Conservation (phyloP, 441 rosid species). For the Populus tomentosa region DNA sequence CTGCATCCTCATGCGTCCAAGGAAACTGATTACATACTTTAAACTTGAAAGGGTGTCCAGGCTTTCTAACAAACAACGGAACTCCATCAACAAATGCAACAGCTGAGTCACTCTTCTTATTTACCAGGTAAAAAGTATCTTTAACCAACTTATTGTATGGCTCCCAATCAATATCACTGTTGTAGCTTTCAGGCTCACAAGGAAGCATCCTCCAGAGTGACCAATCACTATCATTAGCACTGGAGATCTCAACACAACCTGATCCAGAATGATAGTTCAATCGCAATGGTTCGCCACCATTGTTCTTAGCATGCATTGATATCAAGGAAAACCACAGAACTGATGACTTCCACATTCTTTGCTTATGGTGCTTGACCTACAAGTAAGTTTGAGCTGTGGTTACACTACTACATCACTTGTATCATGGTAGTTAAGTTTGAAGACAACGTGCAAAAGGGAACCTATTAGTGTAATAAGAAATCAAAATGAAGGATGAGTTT, state of each 20-base stretch:
- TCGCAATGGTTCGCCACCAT: conserved; percentile 66
- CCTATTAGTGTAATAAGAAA: background rate
- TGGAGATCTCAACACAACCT: conserved; percentile 66
- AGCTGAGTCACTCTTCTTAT: conserved; percentile 78
- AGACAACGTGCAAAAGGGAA: background rate
- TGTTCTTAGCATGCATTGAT: conserved; percentile 73
- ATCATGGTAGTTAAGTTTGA: conserved; percentile 11
- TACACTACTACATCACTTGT: background rate
- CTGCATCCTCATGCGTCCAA: conserved; percentile 30
- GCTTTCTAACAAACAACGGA: conserved; percentile 87
- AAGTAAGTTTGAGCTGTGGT: conserved; percentile 20
- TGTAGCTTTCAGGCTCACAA: conserved; percentile 51
- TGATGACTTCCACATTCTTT: conserved; percentile 67
- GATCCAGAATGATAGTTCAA: conserved; percentile 64
- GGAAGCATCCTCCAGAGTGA: conserved; percentile 66
- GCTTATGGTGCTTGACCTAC: conserved; percentile 76
- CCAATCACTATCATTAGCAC: conserved; percentile 49
- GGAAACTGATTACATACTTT: conserved; percentile 41
- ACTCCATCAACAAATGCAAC: conserved; percentile 73
- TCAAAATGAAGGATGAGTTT: background rate
- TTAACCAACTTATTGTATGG: conserved; percentile 55
- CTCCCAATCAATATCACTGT: conserved; percentile 63
- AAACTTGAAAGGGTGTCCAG: conserved; percentile 94
- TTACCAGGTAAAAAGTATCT: conserved; percentile 70
- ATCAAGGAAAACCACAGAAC: conserved; percentile 80